These are phyloP conservation scores for Choiromyces venosus DNA, from an alignment of 495 filamentous ascomycete genomes.

Conservation along the genomic window DNA sequence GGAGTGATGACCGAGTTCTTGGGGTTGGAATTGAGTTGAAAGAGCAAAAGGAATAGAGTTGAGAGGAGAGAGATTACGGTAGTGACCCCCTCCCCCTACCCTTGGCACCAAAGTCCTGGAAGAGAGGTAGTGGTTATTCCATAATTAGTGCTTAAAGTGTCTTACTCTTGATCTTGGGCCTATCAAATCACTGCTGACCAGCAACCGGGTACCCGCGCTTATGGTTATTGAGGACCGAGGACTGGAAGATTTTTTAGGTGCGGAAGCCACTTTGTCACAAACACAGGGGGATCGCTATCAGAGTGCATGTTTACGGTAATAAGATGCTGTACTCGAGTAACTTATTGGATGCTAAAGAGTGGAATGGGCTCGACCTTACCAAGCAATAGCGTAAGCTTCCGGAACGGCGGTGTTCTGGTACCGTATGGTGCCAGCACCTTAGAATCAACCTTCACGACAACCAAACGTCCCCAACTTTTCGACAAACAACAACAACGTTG, in stretches of 20 bases:
- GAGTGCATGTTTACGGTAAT: background rate
- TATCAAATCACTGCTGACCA: background rate
- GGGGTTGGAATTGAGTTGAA: background rate
- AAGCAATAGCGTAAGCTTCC: background rate
- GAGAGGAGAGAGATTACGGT: background rate
- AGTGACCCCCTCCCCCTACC: background rate
- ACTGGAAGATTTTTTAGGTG: background rate
- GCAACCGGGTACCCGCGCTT: background rate
- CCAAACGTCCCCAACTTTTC: too few species aligned
- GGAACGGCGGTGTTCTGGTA: background rate
- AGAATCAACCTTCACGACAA: too few species aligned
- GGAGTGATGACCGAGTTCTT: background rate
- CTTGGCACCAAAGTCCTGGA: background rate
- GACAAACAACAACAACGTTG: too few species aligned
- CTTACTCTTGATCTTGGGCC: background rate
- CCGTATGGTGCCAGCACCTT: too few species aligned
- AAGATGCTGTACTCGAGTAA: background rate
- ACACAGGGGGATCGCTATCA: background rate
- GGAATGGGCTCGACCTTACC: background rate
- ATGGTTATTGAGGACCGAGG: background rate
- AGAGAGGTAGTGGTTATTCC: background rate
- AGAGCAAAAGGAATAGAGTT: background rate
- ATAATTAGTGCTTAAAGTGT: background rate
- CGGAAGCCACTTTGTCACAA: background rate
- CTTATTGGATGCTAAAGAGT: background rate